These are phyloP conservation scores for Pilasporangium apinafurcum DNA, from an alignment of 352 stramenopile genomes.

Conservation along the genomic window DNA sequence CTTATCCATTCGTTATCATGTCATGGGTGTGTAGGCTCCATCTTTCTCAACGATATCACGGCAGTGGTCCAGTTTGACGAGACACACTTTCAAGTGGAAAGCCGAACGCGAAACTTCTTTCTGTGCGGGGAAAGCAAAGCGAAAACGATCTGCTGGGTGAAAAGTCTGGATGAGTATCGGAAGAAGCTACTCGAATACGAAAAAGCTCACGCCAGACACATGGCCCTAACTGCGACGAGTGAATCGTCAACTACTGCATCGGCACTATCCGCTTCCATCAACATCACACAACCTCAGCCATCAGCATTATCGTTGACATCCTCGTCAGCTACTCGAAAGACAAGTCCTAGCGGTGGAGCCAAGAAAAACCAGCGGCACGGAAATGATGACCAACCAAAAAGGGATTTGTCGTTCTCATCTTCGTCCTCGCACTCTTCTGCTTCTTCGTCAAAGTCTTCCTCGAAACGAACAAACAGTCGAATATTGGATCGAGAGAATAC, in stretches of 20 bases:
- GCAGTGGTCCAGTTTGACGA: constrained; percentile 81
- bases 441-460: constrained; percentile 1
- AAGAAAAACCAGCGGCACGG: background rate
- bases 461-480: constrained; percentile 1
- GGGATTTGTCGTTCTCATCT: constrained; percentile 12
- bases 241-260: too few species aligned
- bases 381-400: constrained; percentile 5
- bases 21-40: constrained; percentile 38
- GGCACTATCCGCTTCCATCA: too few species aligned
- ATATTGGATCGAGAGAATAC: background rate
- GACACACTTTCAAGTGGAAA: constrained; percentile 82
- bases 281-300: too few species aligned
- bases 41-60: constrained; percentile 85
- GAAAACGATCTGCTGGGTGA: constrained; percentile 72
- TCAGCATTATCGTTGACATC: background rate
- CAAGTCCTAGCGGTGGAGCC: background rate
- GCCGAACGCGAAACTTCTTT: constrained; percentile 80
- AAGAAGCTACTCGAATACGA: constrained; percentile 63
- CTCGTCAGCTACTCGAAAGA: background rate
- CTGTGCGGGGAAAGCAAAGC: constrained; percentile 82
- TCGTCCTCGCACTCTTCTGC: constrained; percentile 10
- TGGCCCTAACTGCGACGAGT: too few species aligned
- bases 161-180: constrained; percentile 76
- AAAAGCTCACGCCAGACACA: constrained; percentile 45
- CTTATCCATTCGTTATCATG: background rate